phyloP scores from a whole-genome alignment of 306 rosid species.

The Elaeagnus macrophylla region DNA sequence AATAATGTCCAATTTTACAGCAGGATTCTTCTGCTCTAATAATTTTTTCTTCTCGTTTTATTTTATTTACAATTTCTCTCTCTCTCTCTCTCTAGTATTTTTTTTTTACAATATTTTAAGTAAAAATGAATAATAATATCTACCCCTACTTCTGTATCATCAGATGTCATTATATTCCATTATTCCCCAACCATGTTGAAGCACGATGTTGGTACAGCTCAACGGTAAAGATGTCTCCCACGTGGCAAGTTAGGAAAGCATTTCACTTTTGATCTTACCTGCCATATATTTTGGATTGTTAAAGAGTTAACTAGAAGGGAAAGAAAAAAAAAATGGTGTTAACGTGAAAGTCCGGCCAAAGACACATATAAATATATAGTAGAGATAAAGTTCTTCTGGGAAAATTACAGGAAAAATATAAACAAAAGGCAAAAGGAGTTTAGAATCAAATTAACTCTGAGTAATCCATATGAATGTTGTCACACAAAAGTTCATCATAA shows the following conservation, averaged over 20 bases:
- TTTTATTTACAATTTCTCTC: slow-evolving; percentile 5
- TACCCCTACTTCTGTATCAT: slow-evolving; percentile 38
- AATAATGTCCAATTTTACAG: slow-evolving; percentile 54
- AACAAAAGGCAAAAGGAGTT: too few species aligned
- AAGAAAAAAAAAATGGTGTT: too few species aligned
- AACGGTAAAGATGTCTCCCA: slow-evolving; percentile 45
- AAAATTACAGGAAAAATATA: too few species aligned
- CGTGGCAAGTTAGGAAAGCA: slow-evolving; percentile 25
- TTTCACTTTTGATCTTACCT: slow-evolving; percentile 40
- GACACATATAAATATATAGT: too few species aligned
- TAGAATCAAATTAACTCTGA: too few species aligned
- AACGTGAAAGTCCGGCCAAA: too few species aligned
- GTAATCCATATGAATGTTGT: too few species aligned
- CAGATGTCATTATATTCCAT: slow-evolving; percentile 41
- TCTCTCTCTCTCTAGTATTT: slow-evolving; percentile 10
- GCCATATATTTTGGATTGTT: slow-evolving; percentile 24
- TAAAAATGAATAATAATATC: slow-evolving; percentile 38
- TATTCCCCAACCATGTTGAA: slow-evolving; percentile 70
- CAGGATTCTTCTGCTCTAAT: slow-evolving; percentile 73
- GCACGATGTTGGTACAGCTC: slow-evolving; percentile 96
- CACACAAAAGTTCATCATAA: too few species aligned
- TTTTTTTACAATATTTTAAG: slow-evolving; percentile 23
- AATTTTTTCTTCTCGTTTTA: slow-evolving; percentile 36
- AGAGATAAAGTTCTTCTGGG: too few species aligned
- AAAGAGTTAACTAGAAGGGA: not conserved